Conservation (phyloP, 768 basidiomycete species). For the Naganishia onofrii region DNA sequence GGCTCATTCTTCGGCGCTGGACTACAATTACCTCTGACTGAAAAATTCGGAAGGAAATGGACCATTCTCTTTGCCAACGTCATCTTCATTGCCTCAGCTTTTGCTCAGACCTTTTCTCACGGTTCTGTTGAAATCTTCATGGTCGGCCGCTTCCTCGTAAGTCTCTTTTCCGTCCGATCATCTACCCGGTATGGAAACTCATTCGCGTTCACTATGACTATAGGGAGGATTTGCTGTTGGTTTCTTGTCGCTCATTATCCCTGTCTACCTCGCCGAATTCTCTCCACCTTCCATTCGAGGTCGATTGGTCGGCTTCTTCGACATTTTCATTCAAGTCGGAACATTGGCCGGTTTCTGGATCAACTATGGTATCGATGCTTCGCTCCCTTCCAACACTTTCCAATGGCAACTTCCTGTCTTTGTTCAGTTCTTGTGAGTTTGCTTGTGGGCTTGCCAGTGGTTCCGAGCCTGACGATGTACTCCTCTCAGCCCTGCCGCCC, state of each 20-base stretch:
- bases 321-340: constrained; percentile 39
- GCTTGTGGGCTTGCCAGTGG: background rate
- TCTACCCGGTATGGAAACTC: constrained; percentile 5
- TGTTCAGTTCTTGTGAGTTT: constrained; percentile 33
- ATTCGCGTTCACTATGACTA: constrained; percentile 19
- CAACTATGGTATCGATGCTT: constrained; percentile 37
- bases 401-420: constrained; percentile 36
- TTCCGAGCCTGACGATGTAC: background rate
- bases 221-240: constrained; percentile 40
- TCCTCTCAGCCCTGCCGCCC: constrained; percentile 35
- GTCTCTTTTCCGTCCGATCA: background rate
- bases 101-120: constrained; percentile 38
- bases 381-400: constrained; percentile 31
- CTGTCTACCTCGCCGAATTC: constrained; percentile 41
- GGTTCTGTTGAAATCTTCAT: constrained; percentile 32
- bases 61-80: constrained; percentile 36
- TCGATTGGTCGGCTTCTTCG: constrained; percentile 39
- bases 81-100: constrained; percentile 39
- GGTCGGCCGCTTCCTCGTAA: constrained; percentile 24
- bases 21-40: constrained; percentile 37
- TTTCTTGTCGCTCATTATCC: constrained; percentile 37
- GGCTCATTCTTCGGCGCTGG: constrained; percentile 43
- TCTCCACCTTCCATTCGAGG: constrained; percentile 40
- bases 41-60: constrained; percentile 37
- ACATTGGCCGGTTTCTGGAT: constrained; percentile 42